Percentiles rank a stretch among this genome's conserved stretches.
Evolutionary conservation across 495 filamentous ascomycete species (phyloP).

Genomic region (Aspergillus carlsbadensis): DNA sequence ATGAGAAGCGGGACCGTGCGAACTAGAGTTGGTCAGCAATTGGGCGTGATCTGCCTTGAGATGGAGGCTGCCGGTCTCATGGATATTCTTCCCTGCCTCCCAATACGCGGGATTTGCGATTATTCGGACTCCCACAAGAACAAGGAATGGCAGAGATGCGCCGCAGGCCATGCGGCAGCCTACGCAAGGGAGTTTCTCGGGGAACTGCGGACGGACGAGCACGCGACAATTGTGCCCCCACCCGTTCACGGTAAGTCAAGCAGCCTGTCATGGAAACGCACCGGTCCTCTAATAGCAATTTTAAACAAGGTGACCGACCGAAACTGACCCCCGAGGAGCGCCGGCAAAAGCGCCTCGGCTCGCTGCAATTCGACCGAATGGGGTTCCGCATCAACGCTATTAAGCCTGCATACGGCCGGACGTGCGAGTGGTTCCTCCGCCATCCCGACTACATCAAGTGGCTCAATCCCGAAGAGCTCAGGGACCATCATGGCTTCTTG

Average conservation of each 20-base stretch:
- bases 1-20: slow-evolving; percentile 32
- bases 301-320: too few species aligned
- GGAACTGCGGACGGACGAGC: slow-evolving; percentile 12
- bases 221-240: not conserved
- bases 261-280: not conserved
- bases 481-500: slow-evolving; percentile 48
- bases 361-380: slow-evolving; percentile 33
- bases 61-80: slow-evolving; percentile 49
- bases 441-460: slow-evolving; percentile 43
- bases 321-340: not conserved
- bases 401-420: slow-evolving; percentile 30
- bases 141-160: slow-evolving; percentile 30
- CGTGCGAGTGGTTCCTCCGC: slow-evolving; percentile 50
- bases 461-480: slow-evolving; percentile 37
- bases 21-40: slow-evolving; percentile 23
- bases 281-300: too few species aligned
- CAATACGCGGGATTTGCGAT: slow-evolving; percentile 36
- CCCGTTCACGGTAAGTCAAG: not conserved
- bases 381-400: slow-evolving; percentile 25
- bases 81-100: slow-evolving; percentile 28
- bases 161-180: slow-evolving; percentile 30
- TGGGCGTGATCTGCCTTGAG: slow-evolving; percentile 41
- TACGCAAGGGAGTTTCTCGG: slow-evolving; percentile 30
- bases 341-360: slow-evolving; percentile 18
- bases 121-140: slow-evolving; percentile 40